Evolutionary conservation across 108 stramenopile species (phyloP), one percentile per base, ranked within the genome.

Genomic region (Nannochloropsis salina): DNA sequence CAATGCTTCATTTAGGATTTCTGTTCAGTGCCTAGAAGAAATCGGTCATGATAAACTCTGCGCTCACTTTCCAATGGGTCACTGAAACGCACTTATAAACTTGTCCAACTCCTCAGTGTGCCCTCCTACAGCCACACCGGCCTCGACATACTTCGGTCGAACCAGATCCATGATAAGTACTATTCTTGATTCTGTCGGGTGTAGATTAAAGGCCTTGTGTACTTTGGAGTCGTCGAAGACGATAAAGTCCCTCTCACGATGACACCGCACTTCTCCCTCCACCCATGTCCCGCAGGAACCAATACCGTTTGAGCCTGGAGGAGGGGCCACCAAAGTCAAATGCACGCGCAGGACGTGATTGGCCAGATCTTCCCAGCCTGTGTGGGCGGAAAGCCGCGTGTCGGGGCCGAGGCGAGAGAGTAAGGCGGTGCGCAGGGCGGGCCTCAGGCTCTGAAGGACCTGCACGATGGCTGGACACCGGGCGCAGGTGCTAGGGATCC

Each of bases 151-250:
- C 18, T 80, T 47, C 9, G 98, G 96, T 43, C 98, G 88, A 42
- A 90, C 95, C 61, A 98, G 45, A 92, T 98, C 98, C 41, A 98
- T 83, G 83, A 98, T 98, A 82, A 98, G 91, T 1, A 98, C 97
- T 83, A 96, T 91, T 20, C 98, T 92, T 43, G 93, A 92, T 31
- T 92, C 89, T 15, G 92, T 89, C 22, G 90, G 88, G 87, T 94
- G 94, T 15, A 85, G 4, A 61, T 79, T 85, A 81, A 83, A 85
- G 11, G 80, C 95, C 43, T 95, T 93, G 91, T 97, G 97, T 47
- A 93, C 90, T 92, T 97, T 96, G 85, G 94, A 95, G 90, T 98
- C 98, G 87, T 98, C 98, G 91, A 98, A 98, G 41, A 93, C 90
- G 4, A 97, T 81, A 1, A 95, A 86, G 42, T 92, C 90, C 22